Evolutionary conservation across 352 stramenopile species (phyloP), one percentile per base, ranked within the genome.

Genomic region (Globisporangium recalcitrans): DNA sequence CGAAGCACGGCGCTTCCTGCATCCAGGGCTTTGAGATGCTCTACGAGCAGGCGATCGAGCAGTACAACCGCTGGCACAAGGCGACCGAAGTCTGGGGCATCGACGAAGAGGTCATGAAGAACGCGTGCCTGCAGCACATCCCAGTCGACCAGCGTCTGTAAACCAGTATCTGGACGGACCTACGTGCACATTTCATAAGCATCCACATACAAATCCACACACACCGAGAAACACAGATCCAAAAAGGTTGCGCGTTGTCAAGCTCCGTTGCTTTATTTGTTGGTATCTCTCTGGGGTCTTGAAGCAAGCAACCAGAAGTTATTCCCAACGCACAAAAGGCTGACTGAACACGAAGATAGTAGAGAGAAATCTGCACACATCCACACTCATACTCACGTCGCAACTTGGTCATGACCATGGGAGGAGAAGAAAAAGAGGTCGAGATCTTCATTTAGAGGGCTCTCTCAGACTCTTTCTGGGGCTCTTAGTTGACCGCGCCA

Each of bases 21-120:
- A 92, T 99, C 46, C 88, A 98, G 64, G 97, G 97, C 52, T 98
- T 94, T 24, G 96, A 99, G 67, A 99, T 99, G 97, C 78, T 99
- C 21, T 97, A 97, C 68, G 95, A 98, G 73, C 97, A 99, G 75
- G 97, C 95, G 36, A 85, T 98, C 5, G 95, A 97, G 68, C 96
- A 99, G 70, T 99, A 98, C 73, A 82, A 96, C 66, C 78, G 97
- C 34, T 99, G 97, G 97, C 78, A 90, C 69, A 78, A 76, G 74
- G 64, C 72, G 22, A 86, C 82, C 26, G 69, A 78, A 26, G 71
- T 74, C 16, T 74, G 62, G 58, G 16, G 19, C 14, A 68, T 85
- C 51, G 70, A 80, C 31, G 78, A 87, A 40, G 70, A 75, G 16
- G 76, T 86, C 34, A 77, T 91, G 58, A 74, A 77, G 62, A 67